A percentile compares a stretch with the other conserved stretches of the same genome.
Conservation (phyloP, 495 filamentous ascomycete species). For the Trypethelium eluteriae region DNA sequence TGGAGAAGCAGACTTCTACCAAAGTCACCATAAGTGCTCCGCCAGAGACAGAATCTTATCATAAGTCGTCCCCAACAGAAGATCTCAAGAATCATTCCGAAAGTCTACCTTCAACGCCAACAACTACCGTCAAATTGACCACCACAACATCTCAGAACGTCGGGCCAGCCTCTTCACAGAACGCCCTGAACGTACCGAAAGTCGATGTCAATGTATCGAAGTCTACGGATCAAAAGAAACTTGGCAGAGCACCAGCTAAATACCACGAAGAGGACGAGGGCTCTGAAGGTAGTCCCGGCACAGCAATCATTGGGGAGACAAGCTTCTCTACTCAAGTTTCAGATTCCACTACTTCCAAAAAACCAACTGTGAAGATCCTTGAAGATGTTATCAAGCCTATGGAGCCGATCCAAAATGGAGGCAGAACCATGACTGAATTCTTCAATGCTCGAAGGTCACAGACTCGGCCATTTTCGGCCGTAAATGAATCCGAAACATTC, state of each 20-base stretch:
- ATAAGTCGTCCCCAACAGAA: background rate
- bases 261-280: background rate
- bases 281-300: background rate
- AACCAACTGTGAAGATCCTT: background rate
- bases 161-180: background rate
- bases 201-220: background rate
- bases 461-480: background rate
- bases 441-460: conserved; percentile 6
- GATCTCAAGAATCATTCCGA: background rate
- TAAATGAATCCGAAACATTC: conserved; percentile 8
- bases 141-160: background rate
- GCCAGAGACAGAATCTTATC: background rate
- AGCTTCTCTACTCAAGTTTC: conserved; percentile 4
- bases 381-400: background rate
- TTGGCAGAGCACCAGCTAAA: background rate
- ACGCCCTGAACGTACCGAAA: background rate
- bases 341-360: background rate
- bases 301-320: background rate
- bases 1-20: background rate
- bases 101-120: conserved; percentile 2
- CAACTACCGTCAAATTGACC: conserved; percentile 1
- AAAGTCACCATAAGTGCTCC: conserved; percentile 1
- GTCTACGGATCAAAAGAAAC: background rate
- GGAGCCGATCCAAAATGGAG: background rate
- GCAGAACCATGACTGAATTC: background rate